phyloP scores from a whole-genome alignment of 2,329 filamentous ascomycete species.

The Neoscytalidium dimidiatum region DNA sequence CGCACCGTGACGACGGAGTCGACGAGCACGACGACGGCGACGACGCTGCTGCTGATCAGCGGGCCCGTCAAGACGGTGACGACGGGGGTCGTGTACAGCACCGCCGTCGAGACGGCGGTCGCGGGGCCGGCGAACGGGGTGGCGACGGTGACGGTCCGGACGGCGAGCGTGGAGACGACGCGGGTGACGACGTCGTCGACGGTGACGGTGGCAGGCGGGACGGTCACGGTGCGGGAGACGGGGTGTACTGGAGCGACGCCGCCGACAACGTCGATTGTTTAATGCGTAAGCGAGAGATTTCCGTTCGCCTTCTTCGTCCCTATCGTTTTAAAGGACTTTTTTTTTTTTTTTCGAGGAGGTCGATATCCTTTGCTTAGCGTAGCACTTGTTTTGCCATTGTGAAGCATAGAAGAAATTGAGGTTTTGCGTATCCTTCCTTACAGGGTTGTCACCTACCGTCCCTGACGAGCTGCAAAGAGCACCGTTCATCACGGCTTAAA shows the following conservation, averaged over 20 bases:
- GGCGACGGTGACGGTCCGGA: not conserved
- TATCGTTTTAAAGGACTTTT: too few relatives aligned
- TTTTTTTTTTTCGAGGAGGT: too few relatives aligned
- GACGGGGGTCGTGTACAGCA: too few relatives aligned
- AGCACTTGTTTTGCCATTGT: too few relatives aligned
- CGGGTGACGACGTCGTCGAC: not conserved
- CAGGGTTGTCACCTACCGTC: too few relatives aligned
- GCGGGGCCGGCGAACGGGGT: not conserved
- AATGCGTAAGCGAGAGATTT: too few relatives aligned
- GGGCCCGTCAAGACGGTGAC: not conserved
- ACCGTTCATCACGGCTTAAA: too few relatives aligned
- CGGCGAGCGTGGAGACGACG: not conserved
- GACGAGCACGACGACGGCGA: not conserved
- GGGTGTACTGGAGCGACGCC: not conserved
- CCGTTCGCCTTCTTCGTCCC: too few relatives aligned
- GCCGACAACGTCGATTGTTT: not conserved
- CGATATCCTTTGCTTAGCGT: too few relatives aligned
- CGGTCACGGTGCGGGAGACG: not conserved
- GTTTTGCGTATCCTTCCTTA: too few relatives aligned
- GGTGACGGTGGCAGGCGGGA: not conserved
- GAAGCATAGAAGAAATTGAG: too few relatives aligned
- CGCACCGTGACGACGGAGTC: not conserved
- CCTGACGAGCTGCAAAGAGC: too few relatives aligned
- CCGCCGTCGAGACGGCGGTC: not conserved
- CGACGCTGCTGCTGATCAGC: not conserved